Base-by-base conservation (phyloP, 2,329 filamentous ascomycete species). In the Cucurbitaria berberidis region DNA sequence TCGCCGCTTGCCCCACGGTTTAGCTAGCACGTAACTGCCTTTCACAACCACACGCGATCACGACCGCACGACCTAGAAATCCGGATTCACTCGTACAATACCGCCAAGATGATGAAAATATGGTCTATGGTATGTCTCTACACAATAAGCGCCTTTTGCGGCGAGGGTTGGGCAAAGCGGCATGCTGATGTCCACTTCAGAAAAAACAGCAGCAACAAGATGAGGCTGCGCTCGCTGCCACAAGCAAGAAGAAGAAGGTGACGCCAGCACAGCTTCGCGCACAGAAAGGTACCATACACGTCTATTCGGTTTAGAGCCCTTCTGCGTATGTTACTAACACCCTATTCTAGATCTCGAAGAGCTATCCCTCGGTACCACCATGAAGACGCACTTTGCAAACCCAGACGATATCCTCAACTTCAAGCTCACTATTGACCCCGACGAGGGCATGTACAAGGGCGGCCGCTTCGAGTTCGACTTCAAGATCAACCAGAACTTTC, bases 191-290 rank as follows among this genome's bases (percentile, higher is more conserved):
- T 19, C 27, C 19, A 22, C 21, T 22, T 70, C 77, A 96, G 88
- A 93, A 96, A 81, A 95, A 97, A 80, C 90, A 97, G 64, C 74
- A 76, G 82, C 91, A 97, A 82, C 91, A 96, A 80, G 90, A 96
- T 79, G 93, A 91, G 70, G 93, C 90, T 69, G 91, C 93, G 69
- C 91, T 90, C 53, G 88, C 86, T 39, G 85, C 82, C 0, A 88
- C 87, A 15, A 85, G 87, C 48, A 96, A 92, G 82, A 98, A 97
- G 85, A 98, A 97, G 86, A 98, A 97, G 83, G 93, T 99, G 62
- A 98, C 95, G 19, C 91, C 95, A 16, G 95, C 95, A 48, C 93
- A 98, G 79, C 81, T 98, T 59, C 89, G 95, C 55, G 92, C 97
- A 57, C 95, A 98, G 78, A 96, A 96, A 85, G 95, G 93, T 96